Evolutionary conservation across 2,329 filamentous ascomycete genomes (phyloP), one percentile per base, ranked within the genome.

Genomic region (Pseudogymnoascus sp.): DNA sequence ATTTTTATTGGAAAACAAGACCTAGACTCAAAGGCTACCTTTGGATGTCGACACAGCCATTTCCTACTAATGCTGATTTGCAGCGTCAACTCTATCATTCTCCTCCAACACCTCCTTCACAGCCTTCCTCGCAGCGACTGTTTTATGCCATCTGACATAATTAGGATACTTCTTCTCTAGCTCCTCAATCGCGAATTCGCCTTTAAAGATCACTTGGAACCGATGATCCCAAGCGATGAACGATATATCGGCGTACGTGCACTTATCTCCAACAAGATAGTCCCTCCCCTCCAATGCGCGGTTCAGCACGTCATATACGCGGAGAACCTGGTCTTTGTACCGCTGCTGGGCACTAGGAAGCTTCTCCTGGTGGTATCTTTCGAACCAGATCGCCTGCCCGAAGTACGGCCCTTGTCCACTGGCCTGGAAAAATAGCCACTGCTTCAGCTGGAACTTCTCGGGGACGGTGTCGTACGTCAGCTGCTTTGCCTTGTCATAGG

Each of bases 291-390:
- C 67, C 9, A 80, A 67, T 60, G 75, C 72, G 5, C 59, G 64
- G 16, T 81, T 75, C 41, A 81, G 61, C 2, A 81, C 78, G 2
- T 68, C 66, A 0, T 74, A 71, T 2, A 81, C 73, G 8, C 79
- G 74, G 36, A 73, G 70, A 36, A 77, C 72, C 66, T 81, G 78
- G 7, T 74, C 72, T 12, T 62, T 65, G 68, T 81, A 81, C 14
- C 78, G 70, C 11, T 75, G 69, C 16, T 76, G 67, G 4, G 77
- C 79, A 22, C 71, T 75, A 1, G 71, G 71, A 7, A 82, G 6
- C 63, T 77, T 72, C 67, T 80, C 77, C 0, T 67, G 36, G 63
- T 75, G 73, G 58, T 65, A 71, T 4, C 62, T 64, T 5, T 16
- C 33, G 64, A 74, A 75, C 72, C 72, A 74, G 9, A 58, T 64